phyloP scores from a whole-genome alignment of 2,329 filamentous ascomycete species.

The Fusarium anthophilum region DNA sequence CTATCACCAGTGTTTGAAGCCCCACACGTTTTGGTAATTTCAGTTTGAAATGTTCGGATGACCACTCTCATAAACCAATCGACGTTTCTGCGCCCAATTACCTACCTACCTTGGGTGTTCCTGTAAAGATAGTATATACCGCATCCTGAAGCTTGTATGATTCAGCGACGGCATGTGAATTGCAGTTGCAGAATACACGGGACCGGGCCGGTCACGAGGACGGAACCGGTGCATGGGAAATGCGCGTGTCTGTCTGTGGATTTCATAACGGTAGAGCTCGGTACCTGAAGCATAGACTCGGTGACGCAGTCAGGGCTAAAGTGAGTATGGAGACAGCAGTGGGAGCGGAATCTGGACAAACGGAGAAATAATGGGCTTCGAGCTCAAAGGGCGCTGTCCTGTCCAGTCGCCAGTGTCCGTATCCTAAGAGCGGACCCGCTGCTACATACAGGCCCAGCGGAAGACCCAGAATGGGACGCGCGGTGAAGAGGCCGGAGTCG shows the following conservation, averaged over 20 bases:
- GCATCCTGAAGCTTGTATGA: not conserved
- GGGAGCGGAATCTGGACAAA: slow-evolving; percentile 28
- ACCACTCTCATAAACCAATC: not conserved
- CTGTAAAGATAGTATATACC: not conserved
- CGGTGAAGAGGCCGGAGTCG: slow-evolving; percentile 37
- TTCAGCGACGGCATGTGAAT: not conserved
- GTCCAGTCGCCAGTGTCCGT: not conserved
- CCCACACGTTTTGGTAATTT: slow-evolving; percentile 10
- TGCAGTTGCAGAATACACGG: slow-evolving; percentile 6
- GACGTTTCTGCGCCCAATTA: not conserved
- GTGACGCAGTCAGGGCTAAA: slow-evolving; percentile 17
- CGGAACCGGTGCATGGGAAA: slow-evolving; percentile 25
- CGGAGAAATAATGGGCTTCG: slow-evolving; percentile 24
- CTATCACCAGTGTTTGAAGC: not conserved
- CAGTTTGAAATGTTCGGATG: not conserved
- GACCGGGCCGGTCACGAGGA: slow-evolving; percentile 40
- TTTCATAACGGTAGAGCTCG: slow-evolving; percentile 1
- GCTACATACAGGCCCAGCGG: slow-evolving; percentile 26
- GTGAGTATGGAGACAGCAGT: slow-evolving; percentile 23
- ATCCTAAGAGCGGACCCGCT: slow-evolving; percentile 29
- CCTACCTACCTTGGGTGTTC: not conserved
- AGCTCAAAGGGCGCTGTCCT: slow-evolving; percentile 5
- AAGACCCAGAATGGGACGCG: slow-evolving; percentile 24
- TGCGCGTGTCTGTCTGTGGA: slow-evolving; percentile 14
- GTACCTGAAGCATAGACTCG: slow-evolving; percentile 20